These are phyloP conservation scores for Macrophomina pseudophaseolina DNA, from an alignment of 2,329 filamentous ascomycete genomes.

Conservation along the genomic window DNA sequence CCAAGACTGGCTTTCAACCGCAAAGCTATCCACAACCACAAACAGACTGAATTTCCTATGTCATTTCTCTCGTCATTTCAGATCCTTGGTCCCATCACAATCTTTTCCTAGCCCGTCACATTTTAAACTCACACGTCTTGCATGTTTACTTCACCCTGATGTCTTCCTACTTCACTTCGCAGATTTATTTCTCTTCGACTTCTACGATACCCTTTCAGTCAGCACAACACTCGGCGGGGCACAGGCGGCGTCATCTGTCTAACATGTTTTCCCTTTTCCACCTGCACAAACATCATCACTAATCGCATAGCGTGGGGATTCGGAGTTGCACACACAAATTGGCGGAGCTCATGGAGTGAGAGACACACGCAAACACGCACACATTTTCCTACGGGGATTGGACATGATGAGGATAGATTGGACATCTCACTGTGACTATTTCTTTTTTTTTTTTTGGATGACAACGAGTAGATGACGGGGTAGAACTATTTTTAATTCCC, in stretches of 20 bases:
- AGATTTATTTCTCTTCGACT: conserved; percentile 18
- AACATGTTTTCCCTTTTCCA: conserved; percentile 12
- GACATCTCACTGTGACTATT: conserved; percentile 9
- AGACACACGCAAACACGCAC: conserved; percentile 8
- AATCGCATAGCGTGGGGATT: conserved; percentile 25
- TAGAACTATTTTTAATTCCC: conserved; percentile 22
- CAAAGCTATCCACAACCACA: background rate
- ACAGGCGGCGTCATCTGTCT: conserved; percentile 25
- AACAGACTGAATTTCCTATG: conserved; percentile 15
- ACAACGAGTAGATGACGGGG: conserved; percentile 24
- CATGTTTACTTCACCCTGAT: conserved; percentile 16
- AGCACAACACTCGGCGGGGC: conserved; percentile 23
- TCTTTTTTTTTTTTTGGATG: conserved; percentile 10
- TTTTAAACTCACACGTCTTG: background rate
- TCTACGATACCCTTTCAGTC: conserved; percentile 25
- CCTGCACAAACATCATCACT: conserved; percentile 20
- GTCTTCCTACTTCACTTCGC: conserved; percentile 12
- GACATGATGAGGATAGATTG: conserved; percentile 23
- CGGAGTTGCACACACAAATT: conserved; percentile 23
- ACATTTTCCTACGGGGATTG: conserved; percentile 9
- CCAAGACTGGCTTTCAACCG: background rate
- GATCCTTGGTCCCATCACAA: background rate
- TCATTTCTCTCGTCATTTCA: background rate
- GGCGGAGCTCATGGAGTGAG: conserved; percentile 11
- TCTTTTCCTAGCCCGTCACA: background rate